phyloP scores from a whole-genome alignment of 768 basidiomycete species.

The Sarcodon sp. region DNA sequence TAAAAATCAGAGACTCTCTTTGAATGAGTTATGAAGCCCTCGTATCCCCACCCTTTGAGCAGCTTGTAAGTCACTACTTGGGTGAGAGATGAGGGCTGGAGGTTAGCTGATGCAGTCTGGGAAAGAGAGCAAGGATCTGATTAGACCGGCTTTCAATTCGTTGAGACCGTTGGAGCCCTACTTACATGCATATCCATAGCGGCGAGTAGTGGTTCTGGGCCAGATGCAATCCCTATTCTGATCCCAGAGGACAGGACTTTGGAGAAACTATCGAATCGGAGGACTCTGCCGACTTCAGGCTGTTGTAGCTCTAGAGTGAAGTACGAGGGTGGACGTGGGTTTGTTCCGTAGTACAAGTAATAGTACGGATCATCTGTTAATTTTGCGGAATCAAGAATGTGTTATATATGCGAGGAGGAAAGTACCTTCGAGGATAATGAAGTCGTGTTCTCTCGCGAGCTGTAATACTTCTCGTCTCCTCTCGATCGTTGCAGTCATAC shows the following conservation, averaged over 20 bases:
- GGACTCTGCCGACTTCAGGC: constrained; percentile 58
- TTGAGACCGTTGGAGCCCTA: constrained; percentile 4
- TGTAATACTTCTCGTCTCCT: constrained; percentile 62
- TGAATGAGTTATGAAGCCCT: constrained; percentile 65
- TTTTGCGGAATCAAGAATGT: background rate
- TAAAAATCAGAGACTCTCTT: constrained; percentile 61
- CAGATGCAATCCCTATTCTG: constrained; percentile 72
- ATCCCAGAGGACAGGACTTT: constrained; percentile 75
- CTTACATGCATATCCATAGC: constrained; percentile 66
- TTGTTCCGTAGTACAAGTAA: constrained; percentile 63
- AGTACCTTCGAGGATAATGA: constrained; percentile 80
- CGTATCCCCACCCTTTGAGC: constrained; percentile 64
- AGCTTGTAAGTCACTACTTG: constrained; percentile 53
- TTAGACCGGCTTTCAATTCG: constrained; percentile 1
- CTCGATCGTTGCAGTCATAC: constrained; percentile 59
- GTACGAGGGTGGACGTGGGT: constrained; percentile 60
- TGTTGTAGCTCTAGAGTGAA: constrained; percentile 64
- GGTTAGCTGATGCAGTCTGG: constrained; percentile 57
- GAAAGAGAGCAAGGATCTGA: background rate
- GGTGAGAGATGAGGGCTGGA: constrained; percentile 54
- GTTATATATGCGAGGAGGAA: background rate
- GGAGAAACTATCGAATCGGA: constrained; percentile 86
- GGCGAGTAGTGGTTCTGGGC: constrained; percentile 54
- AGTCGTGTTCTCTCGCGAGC: constrained; percentile 63
- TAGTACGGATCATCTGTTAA: constrained; percentile 69